Evolutionary conservation across 352 stramenopile genomes (phyloP), one percentile per base, ranked within the genome.

Genomic region (Blastocystis sp.): DNA sequence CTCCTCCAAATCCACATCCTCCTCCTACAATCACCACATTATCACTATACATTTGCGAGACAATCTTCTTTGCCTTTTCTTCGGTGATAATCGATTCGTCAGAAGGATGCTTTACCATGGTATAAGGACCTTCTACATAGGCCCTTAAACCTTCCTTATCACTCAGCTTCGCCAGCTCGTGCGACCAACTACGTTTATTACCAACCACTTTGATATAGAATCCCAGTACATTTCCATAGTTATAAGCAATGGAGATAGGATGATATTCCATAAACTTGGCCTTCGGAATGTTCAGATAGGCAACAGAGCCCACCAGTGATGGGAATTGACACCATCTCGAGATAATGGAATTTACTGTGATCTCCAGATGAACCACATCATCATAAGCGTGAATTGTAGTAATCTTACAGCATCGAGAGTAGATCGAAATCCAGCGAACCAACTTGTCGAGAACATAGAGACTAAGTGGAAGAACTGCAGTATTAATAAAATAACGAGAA

Each of bases 121-220:
- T 84, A 35, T 84, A 84, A 11, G 73, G 73, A 53, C 73, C 73
- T 44, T 84, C 73, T 11, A 84, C 53, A 37, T 66, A 84, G 19
- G 53, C 73, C 5, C 73, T 33, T 4, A 84, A 35, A 30, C 53
- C 53, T 24, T 66, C 68, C 73, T 53, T 27, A n/a, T 56, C 73
- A 42, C 22, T 30, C 24, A 84, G 51, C 15, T 22, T 22, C 22
- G 73, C 73, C 42, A 84, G 51, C 3, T 44, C 7, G 15, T 68
- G 73, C n/a, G 73, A 84, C 73, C 73, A 84, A 33, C 48, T 68
- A 37, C 15, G 22, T 35, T 37, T 24, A 22, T 40, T 44, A n/a
- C 73, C 73, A n/a, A 68, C 48, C 30, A 64, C 54, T 17, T 84
- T 84, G 73, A 84, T 84, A 57, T 53, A 84, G 56, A 84, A 84